Evolutionary conservation across 192 early-diverging fungal genomes (phyloP), one percentile per base, ranked within the genome.

Genomic region (Backusella mclennaniae): DNA sequence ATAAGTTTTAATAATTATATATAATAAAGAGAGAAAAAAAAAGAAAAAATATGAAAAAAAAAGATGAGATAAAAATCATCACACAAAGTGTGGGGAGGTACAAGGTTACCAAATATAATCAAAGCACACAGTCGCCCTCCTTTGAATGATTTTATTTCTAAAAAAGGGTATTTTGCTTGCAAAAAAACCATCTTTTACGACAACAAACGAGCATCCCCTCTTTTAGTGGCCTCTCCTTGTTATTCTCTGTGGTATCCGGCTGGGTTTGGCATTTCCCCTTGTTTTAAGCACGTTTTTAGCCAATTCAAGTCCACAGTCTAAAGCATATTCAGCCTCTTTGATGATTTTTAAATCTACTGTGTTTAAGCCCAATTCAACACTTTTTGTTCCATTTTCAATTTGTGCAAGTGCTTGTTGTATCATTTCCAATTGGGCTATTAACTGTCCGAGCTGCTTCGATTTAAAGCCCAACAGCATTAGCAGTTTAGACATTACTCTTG

Each of bases 291-390:
- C 23, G 56, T 63, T 63, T 63, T 29, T 63, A 26, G 56, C 56
- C 21, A 63, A 29, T 11, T 63, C 26, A 29, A 26, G 56, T 29
- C 56, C 56, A 63, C 12, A 63, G 49, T 53, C 49, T 9, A 56
- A 7, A 56, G 19, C 8, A 21, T 56, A n/a, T 56, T 56, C 53
- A 56, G 56, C 56, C 56, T 63, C 56, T 63, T 63, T 26, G 8
- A 12, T 29, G 56, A 63, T 63, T 63, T 63, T 12, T 29, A 63
- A 29, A 63, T 63, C 26, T 23, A 29, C 56, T 63, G 3, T 14
- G 23, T 63, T 63, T 5, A 63, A 63, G 56, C 56, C 56, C 56
- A 63, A 63, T 63, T 63, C 56, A 63, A 63, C 56, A 63, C 56
- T 63, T 9, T 56, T 56, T 56, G 53, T 56, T 56, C 53, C 53